phyloP scores from a whole-genome alignment of 331 rosid species.

The Pyrus hybrid region DNA sequence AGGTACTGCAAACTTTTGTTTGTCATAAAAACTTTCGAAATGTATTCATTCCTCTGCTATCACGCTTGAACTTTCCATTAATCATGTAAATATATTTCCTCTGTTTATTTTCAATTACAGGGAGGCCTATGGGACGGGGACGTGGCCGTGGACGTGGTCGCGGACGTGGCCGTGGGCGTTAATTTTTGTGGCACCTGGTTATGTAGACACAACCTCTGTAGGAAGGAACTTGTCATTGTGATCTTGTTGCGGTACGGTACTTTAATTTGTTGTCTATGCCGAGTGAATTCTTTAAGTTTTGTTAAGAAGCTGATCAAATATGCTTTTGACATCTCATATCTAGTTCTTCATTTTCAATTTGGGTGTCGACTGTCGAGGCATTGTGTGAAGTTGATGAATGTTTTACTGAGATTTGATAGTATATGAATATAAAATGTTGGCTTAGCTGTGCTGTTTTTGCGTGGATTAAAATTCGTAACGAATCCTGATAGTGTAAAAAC shows the following conservation, averaged over 20 bases:
- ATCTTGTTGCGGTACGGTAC: slow-evolving; percentile 16
- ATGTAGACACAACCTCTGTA: slow-evolving; percentile 40
- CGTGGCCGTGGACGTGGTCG: slow-evolving; percentile 95
- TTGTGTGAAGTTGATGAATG: too few relatives aligned
- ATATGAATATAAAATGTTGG: too few relatives aligned
- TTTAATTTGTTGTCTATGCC: not conserved
- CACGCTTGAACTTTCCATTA: not conserved
- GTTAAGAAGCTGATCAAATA: not conserved
- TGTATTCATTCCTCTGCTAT: not conserved
- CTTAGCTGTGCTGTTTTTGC: too few relatives aligned
- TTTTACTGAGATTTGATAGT: too few relatives aligned
- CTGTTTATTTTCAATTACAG: slow-evolving; percentile 26
- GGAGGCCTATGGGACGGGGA: slow-evolving; percentile 83
- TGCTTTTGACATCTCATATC: not conserved
- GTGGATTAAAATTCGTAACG: too few relatives aligned
- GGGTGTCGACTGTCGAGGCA: not conserved
- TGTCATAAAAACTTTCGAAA: not conserved
- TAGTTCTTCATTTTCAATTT: not conserved
- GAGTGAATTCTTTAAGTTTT: not conserved
- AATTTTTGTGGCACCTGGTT: slow-evolving; percentile 32
- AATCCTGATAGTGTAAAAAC: too few relatives aligned
- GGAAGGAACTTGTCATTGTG: slow-evolving; percentile 22
- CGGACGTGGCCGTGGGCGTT: slow-evolving; percentile 95
- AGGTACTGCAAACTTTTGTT: slow-evolving; percentile 36
- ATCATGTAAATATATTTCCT: slow-evolving; percentile 3